Percentiles rank a stretch among this genome's conserved stretches.
phyloP scores from a whole-genome alignment of 2,329 filamentous ascomycete species.

The Botrytis galanthina region DNA sequence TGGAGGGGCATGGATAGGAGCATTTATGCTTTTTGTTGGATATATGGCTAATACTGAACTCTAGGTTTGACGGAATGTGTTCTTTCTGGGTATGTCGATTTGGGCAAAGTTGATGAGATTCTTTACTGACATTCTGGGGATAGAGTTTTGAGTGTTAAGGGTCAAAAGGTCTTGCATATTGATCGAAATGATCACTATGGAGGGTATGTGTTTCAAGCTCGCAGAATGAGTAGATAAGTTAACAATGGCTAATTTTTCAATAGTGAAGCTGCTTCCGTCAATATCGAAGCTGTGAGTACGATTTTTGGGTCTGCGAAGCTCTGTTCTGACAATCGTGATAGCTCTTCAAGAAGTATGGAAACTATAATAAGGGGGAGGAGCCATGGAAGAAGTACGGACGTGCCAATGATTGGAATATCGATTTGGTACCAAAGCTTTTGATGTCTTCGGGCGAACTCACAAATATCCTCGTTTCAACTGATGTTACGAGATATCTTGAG shows the following conservation, averaged over 20 bases:
- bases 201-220: conserved; percentile 57
- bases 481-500: conserved; percentile 83
- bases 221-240: conserved; percentile 23
- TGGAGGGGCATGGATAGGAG: conserved; percentile 33
- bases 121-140: not conserved
- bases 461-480: conserved; percentile 96
- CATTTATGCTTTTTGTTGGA: not conserved
- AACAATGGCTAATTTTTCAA: conserved; percentile 32
- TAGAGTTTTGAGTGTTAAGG: conserved; percentile 95
- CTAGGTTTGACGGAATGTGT: conserved; percentile 97
- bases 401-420: conserved; percentile 98
- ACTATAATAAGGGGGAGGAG: conserved; percentile 74
- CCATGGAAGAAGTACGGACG: conserved; percentile 98
- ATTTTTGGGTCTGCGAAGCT: conserved; percentile 24
- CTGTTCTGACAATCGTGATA: conserved; percentile 44
- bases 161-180: conserved; percentile 98
- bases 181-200: conserved; percentile 98
- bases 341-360: conserved; percentile 97
- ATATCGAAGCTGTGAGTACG: conserved; percentile 79
- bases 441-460: conserved; percentile 98
- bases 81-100: conserved; percentile 76
- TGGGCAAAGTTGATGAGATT: not conserved
- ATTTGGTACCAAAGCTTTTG: conserved; percentile 95
- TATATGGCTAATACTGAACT: conserved; percentile 26
- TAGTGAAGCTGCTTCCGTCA: conserved; percentile 92